These are phyloP conservation scores for Pseudozyma sp. DNA, from an alignment of 1,284 basidiomycete species.

Conservation along the genomic window DNA sequence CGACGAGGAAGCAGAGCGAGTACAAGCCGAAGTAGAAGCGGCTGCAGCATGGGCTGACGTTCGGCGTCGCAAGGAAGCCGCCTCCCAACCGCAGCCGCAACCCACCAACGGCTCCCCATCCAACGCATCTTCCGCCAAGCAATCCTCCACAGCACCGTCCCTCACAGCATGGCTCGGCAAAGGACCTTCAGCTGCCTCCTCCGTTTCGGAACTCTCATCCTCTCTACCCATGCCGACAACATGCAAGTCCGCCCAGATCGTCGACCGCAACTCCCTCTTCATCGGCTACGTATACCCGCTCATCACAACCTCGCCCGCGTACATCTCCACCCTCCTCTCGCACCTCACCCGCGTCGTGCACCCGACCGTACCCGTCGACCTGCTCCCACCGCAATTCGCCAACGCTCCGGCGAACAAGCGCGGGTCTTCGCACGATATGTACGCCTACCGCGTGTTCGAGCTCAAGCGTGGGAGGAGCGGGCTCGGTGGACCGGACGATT, in stretches of 20 bases:
- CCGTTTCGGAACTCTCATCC: conserved; percentile 32
- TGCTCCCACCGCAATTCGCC: conserved; percentile 58
- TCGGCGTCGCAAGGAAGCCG: conserved; percentile 31
- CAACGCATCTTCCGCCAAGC: neutral
- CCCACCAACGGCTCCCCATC: conserved; percentile 1
- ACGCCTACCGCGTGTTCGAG: conserved; percentile 60
- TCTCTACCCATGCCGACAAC: conserved; percentile 56
- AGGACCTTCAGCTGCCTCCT: conserved; percentile 43
- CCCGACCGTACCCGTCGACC: conserved; percentile 49
- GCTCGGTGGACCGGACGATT: conserved; percentile 61
- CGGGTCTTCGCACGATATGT: conserved; percentile 64
- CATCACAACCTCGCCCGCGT: conserved; percentile 30
- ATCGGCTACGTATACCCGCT: conserved; percentile 65
- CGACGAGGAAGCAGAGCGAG: conserved; percentile 38
- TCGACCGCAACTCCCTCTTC: conserved; percentile 65
- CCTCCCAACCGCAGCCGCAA: neutral
- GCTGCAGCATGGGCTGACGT: conserved; percentile 43
- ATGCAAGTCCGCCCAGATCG: conserved; percentile 51
- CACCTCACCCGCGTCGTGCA: conserved; percentile 63
- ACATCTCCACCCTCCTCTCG: conserved; percentile 50
- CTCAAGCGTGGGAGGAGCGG: conserved; percentile 61
- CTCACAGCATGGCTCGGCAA: conserved; percentile 55
- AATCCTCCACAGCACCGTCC: conserved; percentile 9
- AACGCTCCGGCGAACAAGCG: conserved; percentile 49
- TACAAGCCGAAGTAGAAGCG: conserved; percentile 40